Evolutionary conservation across 2,329 filamentous ascomycete species (phyloP).

Genomic region (Microcyclospora pomicola): DNA sequence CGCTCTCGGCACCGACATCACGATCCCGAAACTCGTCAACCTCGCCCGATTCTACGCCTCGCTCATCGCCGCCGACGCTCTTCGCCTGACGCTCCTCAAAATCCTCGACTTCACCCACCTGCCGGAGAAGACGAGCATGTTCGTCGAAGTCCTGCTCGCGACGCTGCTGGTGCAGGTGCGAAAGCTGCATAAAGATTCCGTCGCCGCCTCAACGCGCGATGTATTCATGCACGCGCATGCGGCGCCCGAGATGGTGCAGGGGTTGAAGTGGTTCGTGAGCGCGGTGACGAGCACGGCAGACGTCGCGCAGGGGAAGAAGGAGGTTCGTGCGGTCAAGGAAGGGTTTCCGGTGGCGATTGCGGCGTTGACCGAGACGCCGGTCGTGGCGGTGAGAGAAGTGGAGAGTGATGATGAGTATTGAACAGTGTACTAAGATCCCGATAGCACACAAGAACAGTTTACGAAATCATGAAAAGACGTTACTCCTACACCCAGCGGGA

Average conservation of each 20-base stretch:
- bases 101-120: conserved; percentile 67
- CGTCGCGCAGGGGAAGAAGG: conserved; percentile 33
- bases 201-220: conserved; percentile 47
- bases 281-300: conserved; percentile 59
- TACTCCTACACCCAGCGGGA: too few relatives aligned
- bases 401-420: too few relatives aligned
- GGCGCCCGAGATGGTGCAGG: conserved; percentile 54
- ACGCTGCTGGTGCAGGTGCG: conserved; percentile 49
- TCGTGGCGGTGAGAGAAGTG: too few relatives aligned
- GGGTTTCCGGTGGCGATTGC: conserved; percentile 23
- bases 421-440: too few relatives aligned
- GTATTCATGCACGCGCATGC: conserved; percentile 53
- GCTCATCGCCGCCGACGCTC: conserved; percentile 45
- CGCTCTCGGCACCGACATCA: conserved; percentile 19
- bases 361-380: conserved; percentile 9
- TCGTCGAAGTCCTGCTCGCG: conserved; percentile 69
- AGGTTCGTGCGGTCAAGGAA: conserved; percentile 37
- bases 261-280: conserved; percentile 66
- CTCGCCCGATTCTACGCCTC: conserved; percentile 52
- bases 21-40: conserved; percentile 49
- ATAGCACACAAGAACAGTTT: too few relatives aligned
- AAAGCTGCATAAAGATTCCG: conserved; percentile 20
- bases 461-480: too few relatives aligned
- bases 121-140: conserved; percentile 59
- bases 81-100: conserved; percentile 46